phyloP scores from a whole-genome alignment of 768 basidiomycete genomes.

The Butyriboletus loyo region DNA sequence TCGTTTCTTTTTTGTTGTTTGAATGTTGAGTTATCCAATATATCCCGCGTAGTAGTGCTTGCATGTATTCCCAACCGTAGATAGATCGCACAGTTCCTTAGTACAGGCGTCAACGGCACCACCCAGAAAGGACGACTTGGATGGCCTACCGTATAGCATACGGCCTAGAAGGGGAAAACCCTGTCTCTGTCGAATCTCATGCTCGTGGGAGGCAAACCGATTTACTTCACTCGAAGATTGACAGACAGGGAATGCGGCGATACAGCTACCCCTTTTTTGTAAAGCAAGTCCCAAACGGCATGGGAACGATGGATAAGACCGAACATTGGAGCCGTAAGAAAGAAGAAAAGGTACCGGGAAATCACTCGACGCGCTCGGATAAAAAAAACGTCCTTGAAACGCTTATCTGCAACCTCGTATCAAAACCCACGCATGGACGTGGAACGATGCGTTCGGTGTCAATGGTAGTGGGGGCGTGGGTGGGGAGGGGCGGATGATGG shows the following conservation, averaged over 20 bases:
- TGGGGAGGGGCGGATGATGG: too few species aligned
- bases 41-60: conserved; percentile 3
- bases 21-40: conserved; percentile 6
- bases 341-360: neutral
- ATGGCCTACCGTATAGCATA: neutral
- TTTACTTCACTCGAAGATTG: neutral
- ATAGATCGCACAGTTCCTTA: neutral
- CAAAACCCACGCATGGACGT: neutral
- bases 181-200: neutral
- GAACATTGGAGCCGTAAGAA: neutral
- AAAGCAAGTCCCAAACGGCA: neutral
- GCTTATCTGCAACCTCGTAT: too few species aligned
- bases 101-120: neutral
- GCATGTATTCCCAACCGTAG: conserved; percentile 3
- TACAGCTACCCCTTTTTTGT: neutral
- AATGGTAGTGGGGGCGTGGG: neutral
- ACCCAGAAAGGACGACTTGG: neutral
- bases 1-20: neutral
- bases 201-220: neutral
- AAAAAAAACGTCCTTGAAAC: neutral
- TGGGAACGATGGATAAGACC: neutral
- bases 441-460: neutral
- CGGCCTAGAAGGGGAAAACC: neutral
- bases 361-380: too few species aligned
- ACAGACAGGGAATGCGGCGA: neutral